Conservation (phyloP, 2,329 filamentous ascomycete genomes). For the Claviceps fusiformis region DNA sequence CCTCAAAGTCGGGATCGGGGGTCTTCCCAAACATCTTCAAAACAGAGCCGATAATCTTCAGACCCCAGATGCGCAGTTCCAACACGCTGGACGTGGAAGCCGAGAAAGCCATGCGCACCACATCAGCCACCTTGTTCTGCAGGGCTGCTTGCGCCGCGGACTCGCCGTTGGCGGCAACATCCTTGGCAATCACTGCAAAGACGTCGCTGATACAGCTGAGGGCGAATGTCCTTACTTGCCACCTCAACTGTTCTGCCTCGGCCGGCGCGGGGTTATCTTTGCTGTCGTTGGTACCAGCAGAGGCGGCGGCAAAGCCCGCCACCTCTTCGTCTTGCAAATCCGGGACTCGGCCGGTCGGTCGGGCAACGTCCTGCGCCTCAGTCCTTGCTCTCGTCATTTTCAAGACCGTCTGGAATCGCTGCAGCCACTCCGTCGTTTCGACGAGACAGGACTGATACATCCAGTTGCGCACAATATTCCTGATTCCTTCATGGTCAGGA, state of each 20-base stretch:
- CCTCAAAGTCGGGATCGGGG: conserved; percentile 93
- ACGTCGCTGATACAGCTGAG: conserved; percentile 81
- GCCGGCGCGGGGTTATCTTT: conserved; percentile 31
- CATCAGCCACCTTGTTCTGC: conserved; percentile 75
- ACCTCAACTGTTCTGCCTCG: conserved; percentile 78
- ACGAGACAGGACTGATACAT: conserved; percentile 73
- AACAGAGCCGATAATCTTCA: conserved; percentile 88
- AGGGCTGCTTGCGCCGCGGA: conserved; percentile 65
- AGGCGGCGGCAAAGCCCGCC: conserved; percentile 78
- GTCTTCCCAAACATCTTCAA: conserved; percentile 93
- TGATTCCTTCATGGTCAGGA: conserved; percentile 66
- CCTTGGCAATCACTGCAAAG: conserved; percentile 64
- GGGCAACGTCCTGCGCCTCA: conserved; percentile 34
- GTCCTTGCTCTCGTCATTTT: conserved; percentile 68
- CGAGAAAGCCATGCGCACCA: conserved; percentile 93
- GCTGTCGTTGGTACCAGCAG: conserved; percentile 43
- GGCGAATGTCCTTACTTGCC: conserved; percentile 91
- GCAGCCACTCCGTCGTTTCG: conserved; percentile 75
- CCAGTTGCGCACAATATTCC: conserved; percentile 85
- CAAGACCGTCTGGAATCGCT: conserved; percentile 75
- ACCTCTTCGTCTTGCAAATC: conserved; percentile 94
- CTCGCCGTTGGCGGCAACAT: conserved; percentile 63
- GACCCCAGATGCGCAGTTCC: conserved; percentile 75
- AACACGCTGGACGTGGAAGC: conserved; percentile 89
- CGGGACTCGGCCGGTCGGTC: conserved; percentile 37